Evolutionary conservation across 768 basidiomycete genomes (phyloP).

Genomic region (Pleurotus ostreatus): DNA sequence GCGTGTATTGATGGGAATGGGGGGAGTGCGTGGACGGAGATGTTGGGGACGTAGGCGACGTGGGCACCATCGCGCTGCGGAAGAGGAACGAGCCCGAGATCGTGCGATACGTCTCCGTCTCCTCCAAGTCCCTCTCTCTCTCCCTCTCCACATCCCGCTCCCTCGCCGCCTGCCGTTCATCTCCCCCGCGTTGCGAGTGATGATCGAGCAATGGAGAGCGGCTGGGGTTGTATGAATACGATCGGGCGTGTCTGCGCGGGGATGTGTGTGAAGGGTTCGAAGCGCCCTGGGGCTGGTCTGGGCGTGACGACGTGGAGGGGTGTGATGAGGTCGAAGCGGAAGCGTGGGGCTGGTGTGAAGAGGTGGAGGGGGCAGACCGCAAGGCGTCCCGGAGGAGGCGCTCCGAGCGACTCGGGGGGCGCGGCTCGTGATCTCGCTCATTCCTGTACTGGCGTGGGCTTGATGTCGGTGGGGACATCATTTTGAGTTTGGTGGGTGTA

Average conservation of each 20-base stretch:
- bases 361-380: constrained; percentile 24
- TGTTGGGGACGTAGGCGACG: not conserved
- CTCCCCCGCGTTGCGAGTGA: not conserved
- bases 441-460: no score
- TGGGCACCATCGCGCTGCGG: constrained; percentile 20
- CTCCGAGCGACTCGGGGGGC: constrained; percentile 21
- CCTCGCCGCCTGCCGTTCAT: not conserved
- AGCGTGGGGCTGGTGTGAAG: no score
- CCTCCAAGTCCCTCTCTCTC: no score
- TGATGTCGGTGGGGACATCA: no score
- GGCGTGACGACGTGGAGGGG: no score
- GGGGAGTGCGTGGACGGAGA: not conserved
- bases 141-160: not conserved
- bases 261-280: no score
- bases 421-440: not conserved
- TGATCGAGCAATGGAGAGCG: constrained; percentile 2
- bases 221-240: not conserved
- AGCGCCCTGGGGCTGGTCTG: no score
- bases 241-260: not conserved
- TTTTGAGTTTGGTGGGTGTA: no score
- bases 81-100: constrained; percentile 25
- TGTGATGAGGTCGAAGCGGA: no score
- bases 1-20: not conserved
- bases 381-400: constrained; percentile 54
- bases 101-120: not conserved